A percentile compares a stretch with the other conserved stretches of the same genome.
Evolutionary conservation across 1,139 yeast genomes (phyloP).

Genomic region (Scheffersomyces cryptocercus): DNA sequence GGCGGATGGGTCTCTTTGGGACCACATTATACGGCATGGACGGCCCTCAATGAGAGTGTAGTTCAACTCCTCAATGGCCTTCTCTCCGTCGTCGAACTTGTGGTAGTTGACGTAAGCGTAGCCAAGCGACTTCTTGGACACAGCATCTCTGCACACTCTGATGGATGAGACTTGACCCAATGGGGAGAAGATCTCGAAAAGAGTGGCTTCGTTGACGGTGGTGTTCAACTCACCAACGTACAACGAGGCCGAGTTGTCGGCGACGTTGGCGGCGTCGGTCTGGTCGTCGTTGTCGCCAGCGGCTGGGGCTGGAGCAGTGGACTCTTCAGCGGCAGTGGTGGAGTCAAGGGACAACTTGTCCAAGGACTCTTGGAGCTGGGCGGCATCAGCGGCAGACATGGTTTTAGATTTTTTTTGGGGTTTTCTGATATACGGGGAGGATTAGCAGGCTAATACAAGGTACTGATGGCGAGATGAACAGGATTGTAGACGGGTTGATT

Average conservation of each 20-base stretch:
- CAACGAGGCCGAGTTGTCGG: constrained; percentile 76
- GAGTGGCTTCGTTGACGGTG: constrained; percentile 88
- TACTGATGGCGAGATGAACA: constrained; percentile 2
- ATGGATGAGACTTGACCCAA: constrained; percentile 95
- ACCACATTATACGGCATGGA: constrained; percentile 99
- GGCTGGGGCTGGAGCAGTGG: constrained; percentile 15
- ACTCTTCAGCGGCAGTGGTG: constrained; percentile 30
- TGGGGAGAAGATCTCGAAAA: constrained; percentile 92
- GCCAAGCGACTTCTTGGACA: constrained; percentile 94
- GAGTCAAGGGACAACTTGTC: constrained; percentile 52
- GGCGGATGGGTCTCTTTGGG: constrained; percentile 96
- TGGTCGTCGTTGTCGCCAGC: constrained; percentile 28
- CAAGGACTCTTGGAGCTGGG: constrained; percentile 56
- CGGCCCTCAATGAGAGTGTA: constrained; percentile 92
- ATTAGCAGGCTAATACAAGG: constrained; percentile 1
- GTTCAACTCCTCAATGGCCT: constrained; percentile 94
- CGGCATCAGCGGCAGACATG: constrained; percentile 52
- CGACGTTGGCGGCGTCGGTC: constrained; percentile 35
- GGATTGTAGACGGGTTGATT: neutral
- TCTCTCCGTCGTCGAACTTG: constrained; percentile 86
- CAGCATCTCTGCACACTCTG: constrained; percentile 98
- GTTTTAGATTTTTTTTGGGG: constrained; percentile 13
- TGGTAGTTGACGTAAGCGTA: constrained; percentile 98
- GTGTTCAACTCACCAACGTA: constrained; percentile 98
- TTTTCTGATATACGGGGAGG: constrained; percentile 8